These are phyloP conservation scores for Austroboletus niveus DNA, from an alignment of 1,284 basidiomycete genomes.

Conservation along the genomic window DNA sequence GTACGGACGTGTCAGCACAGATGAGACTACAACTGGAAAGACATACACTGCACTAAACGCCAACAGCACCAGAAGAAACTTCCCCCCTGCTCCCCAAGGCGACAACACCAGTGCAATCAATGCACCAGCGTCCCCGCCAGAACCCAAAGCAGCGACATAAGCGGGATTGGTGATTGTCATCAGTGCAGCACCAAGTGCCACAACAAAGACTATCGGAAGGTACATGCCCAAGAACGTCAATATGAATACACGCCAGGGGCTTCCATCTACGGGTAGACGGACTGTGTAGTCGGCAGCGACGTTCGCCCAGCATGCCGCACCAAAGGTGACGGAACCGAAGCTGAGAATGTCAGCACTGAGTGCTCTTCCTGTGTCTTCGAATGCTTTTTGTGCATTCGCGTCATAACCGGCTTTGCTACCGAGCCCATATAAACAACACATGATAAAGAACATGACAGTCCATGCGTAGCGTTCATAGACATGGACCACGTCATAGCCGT, in stretches of 20 bases:
- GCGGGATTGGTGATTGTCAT: conserved; percentile 53
- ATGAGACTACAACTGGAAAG: not conserved
- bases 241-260: conserved; percentile 48
- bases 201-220: conserved; percentile 53
- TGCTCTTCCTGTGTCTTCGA: conserved; percentile 46
- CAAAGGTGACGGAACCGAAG: conserved; percentile 59
- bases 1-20: conserved; percentile 30
- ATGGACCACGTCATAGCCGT: conserved; percentile 54
- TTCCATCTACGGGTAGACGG: conserved; percentile 45
- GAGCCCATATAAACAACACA: conserved; percentile 46
- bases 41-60: conserved; percentile 51
- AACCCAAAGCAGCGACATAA: conserved; percentile 48
- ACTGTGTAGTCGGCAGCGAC: conserved; percentile 58
- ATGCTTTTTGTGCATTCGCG: conserved; percentile 41
- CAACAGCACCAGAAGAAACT: conserved; percentile 59
- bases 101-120: conserved; percentile 43
- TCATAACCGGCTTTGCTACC: conserved; percentile 52
- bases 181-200: conserved; percentile 54
- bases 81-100: conserved; percentile 51
- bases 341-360: conserved; percentile 48
- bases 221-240: conserved; percentile 58
- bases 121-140: conserved; percentile 48
- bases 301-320: conserved; percentile 44
- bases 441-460: conserved; percentile 54
- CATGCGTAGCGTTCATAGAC: conserved; percentile 63